phyloP scores from a whole-genome alignment of 1,284 basidiomycete species.

The Cutaneotrichosporon mucoides region DNA sequence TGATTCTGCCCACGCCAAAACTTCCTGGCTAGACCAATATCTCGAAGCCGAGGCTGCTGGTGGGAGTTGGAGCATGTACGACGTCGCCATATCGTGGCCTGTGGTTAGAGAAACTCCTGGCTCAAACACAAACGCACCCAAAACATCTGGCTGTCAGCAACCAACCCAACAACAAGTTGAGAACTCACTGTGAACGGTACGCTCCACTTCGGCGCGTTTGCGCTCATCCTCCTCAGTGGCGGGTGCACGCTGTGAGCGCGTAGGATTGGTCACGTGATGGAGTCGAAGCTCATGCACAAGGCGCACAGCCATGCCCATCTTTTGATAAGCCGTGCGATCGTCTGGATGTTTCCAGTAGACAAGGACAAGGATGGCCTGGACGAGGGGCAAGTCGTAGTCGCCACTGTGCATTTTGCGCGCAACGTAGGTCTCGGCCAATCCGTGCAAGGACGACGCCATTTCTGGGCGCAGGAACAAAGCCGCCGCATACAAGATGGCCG shows the following conservation, averaged over 20 bases:
- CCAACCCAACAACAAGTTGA: not conserved
- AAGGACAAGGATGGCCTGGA: constrained; percentile 19
- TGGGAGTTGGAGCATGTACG: constrained; percentile 9
- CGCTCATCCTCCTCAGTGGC: constrained; percentile 12
- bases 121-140: not conserved
- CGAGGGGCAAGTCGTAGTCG: constrained; percentile 12
- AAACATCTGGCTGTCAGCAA: constrained; percentile 2
- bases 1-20: constrained; percentile 10
- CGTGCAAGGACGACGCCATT: constrained; percentile 10
- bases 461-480: constrained; percentile 20
- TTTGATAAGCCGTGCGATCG: constrained; percentile 21
- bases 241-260: not conserved
- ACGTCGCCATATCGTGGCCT: constrained; percentile 11
- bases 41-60: not conserved
- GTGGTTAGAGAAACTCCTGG: not conserved
- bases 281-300: constrained; percentile 22
- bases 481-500: constrained; percentile 25
- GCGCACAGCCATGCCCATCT: constrained; percentile 27
- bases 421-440: constrained; percentile 18
- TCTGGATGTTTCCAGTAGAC: constrained; percentile 17
- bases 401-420: constrained; percentile 13
- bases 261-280: not conserved
- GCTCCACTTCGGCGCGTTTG: constrained; percentile 3
- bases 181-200: constrained; percentile 11
- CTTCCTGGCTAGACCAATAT: not conserved